A percentile compares a stretch with the other conserved stretches of the same genome.
phyloP scores from a whole-genome alignment of 371 early-diverging fungal species.

The Massospora cicadina region DNA sequence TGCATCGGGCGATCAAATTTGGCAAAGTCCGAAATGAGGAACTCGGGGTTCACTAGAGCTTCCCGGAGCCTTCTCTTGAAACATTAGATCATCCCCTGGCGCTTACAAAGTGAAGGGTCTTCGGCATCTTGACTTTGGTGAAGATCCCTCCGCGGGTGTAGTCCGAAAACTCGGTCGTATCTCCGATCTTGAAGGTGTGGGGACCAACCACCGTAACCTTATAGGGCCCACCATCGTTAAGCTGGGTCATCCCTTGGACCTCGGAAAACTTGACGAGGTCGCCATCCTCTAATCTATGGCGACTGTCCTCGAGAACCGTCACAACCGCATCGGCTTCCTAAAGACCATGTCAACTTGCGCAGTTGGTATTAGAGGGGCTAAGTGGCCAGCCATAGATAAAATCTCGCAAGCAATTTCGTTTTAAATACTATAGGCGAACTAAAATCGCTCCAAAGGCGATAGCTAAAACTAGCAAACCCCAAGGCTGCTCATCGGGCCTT shows the following conservation, averaged over 20 bases:
- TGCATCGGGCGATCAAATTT: slow-evolving; percentile 91
- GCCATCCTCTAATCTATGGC: slow-evolving; percentile 95
- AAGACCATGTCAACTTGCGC: no score
- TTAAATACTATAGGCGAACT: no score
- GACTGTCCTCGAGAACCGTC: slow-evolving; percentile 86
- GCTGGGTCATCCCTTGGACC: slow-evolving; percentile 75
- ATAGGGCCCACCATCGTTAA: slow-evolving; percentile 67
- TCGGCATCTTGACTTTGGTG: slow-evolving; percentile 86
- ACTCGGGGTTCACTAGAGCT: slow-evolving; percentile 67
- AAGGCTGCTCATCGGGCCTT: no score
- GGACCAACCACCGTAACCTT: slow-evolving; percentile 70
- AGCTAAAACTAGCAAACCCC: no score
- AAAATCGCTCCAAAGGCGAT: no score
- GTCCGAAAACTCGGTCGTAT: slow-evolving; percentile 49
- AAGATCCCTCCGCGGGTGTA: slow-evolving; percentile 73
- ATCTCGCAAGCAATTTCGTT: no score
- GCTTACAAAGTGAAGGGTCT: slow-evolving; percentile 58
- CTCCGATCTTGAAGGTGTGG: slow-evolving; percentile 90
- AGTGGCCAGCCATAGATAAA: no score
- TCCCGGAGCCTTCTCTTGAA: slow-evolving; percentile 47
- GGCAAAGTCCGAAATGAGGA: slow-evolving; percentile 81
- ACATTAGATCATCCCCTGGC: not conserved
- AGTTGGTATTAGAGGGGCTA: no score
- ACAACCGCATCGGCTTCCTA: slow-evolving; percentile 73
- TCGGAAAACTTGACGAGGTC: slow-evolving; percentile 89